These are phyloP conservation scores for Floccularia luteovirens DNA, from an alignment of 768 basidiomycete species.

Conservation along the genomic window DNA sequence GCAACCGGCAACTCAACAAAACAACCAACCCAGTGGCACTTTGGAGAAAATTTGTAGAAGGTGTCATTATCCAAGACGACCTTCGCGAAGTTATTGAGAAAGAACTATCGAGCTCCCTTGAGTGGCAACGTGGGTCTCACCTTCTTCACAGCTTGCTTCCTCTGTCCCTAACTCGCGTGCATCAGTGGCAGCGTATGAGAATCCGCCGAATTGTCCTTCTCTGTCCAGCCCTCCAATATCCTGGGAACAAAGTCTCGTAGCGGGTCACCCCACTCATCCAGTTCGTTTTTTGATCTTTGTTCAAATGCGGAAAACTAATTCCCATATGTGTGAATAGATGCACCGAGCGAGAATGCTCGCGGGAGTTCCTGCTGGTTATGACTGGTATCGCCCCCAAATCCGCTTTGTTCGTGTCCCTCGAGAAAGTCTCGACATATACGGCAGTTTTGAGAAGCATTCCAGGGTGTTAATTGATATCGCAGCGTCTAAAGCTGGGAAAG, in stretches of 20 bases:
- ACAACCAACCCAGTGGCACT: slow-evolving; percentile 25
- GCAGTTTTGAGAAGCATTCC: slow-evolving; percentile 32
- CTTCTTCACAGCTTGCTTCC: background rate
- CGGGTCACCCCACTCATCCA: slow-evolving; percentile 55
- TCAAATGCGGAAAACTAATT: no score
- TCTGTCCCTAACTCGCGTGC: background rate
- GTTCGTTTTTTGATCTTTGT: slow-evolving; percentile 17
- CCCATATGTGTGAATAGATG: slow-evolving; percentile 29
- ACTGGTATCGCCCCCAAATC: slow-evolving; percentile 48
- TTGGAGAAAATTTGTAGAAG: slow-evolving; percentile 36
- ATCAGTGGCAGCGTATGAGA: slow-evolving; percentile 28
- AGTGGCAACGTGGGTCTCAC: slow-evolving; percentile 32
- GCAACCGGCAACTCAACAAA: slow-evolving; percentile 14
- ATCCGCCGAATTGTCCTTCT: slow-evolving; percentile 33
- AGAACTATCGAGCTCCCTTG: slow-evolving; percentile 34
- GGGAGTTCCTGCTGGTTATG: slow-evolving; percentile 25
- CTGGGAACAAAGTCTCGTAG: slow-evolving; percentile 54
- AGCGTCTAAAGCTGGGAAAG: slow-evolving; percentile 18
- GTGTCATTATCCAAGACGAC: slow-evolving; percentile 21
- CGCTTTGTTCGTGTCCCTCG: slow-evolving; percentile 37
- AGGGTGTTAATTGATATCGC: slow-evolving; percentile 23
- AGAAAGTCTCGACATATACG: slow-evolving; percentile 27
- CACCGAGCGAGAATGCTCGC: slow-evolving; percentile 42
- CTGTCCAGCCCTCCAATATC: slow-evolving; percentile 33
- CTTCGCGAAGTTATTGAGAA: slow-evolving; percentile 25